Percentiles rank a stretch among this genome's conserved stretches.
Evolutionary conservation across 495 filamentous ascomycete genomes (phyloP).

Genomic region (Aspergillus hancockii): DNA sequence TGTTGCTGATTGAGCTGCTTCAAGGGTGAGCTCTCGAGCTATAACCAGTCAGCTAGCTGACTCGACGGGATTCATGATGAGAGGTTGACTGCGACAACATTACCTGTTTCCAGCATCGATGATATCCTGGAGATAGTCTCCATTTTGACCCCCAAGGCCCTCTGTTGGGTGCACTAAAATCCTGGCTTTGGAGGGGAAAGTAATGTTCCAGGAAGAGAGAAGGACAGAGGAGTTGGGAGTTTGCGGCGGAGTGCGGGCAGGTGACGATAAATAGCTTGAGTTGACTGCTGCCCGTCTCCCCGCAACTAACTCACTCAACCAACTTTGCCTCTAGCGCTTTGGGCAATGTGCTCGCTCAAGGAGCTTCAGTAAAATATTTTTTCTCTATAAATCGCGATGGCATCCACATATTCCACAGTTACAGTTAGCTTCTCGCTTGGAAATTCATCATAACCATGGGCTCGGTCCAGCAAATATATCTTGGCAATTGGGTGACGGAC

Average conservation of each 20-base stretch:
- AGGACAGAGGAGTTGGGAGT: conserved; percentile 11
- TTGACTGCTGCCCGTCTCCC: conserved; percentile 5
- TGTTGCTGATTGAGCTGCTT: conserved; percentile 85
- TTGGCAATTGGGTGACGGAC: conserved; percentile 41
- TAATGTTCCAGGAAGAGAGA: conserved; percentile 6
- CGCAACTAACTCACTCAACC: conserved; percentile 1
- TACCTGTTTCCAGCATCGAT: conserved; percentile 88
- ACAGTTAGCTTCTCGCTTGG: not conserved
- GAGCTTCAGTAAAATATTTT: not conserved
- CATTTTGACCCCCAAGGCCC: conserved; percentile 54
- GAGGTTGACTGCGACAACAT: conserved; percentile 15
- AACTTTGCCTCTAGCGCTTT: not conserved
- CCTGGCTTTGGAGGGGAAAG: conserved; percentile 19
- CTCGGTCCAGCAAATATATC: conserved; percentile 26
- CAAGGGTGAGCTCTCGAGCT: conserved; percentile 95
- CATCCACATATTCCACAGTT: not conserved
- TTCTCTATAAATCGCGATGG: not conserved
- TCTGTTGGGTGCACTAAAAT: conserved; percentile 21
- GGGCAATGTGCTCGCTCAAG: not conserved
- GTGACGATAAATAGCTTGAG: conserved; percentile 18
- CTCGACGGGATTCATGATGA: not conserved
- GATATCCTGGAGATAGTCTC: conserved; percentile 97
- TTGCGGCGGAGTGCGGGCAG: conserved; percentile 16
- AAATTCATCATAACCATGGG: conserved; percentile 22
- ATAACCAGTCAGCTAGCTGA: conserved; percentile 30